These are phyloP conservation scores for Cutaneotrichosporon cutaneum DNA, from an alignment of 1,284 basidiomycete species.

Conservation along the genomic window DNA sequence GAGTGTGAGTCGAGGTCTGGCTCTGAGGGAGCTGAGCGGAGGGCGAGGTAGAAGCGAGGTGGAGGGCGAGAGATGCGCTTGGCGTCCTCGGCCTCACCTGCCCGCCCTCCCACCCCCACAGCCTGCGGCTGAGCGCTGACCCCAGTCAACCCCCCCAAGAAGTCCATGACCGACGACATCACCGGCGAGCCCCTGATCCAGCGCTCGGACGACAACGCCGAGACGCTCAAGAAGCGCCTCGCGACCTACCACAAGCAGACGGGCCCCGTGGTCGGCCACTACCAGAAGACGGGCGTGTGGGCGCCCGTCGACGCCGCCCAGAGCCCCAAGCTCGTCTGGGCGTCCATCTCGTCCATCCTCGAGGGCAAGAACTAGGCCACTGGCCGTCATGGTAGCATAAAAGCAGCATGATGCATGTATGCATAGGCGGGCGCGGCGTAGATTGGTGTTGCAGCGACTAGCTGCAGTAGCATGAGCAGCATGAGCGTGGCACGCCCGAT, in stretches of 20 bases:
- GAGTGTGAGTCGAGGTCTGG: constrained; percentile 94
- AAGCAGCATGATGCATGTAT: neutral
- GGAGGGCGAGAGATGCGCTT: neutral
- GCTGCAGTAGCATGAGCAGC: too few species aligned
- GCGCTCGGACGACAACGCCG: constrained; percentile 88
- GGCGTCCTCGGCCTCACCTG: neutral
- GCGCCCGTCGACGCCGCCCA: constrained; percentile 89
- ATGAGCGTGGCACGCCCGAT: neutral
- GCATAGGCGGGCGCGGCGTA: neutral
- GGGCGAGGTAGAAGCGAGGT: neutral
- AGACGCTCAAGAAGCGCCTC: constrained; percentile 87
- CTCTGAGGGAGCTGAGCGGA: too few species aligned
- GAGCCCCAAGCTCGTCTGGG: constrained; percentile 87
- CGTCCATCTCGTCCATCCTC: constrained; percentile 59
- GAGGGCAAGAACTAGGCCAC: constrained; percentile 16
- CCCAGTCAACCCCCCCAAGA: constrained; percentile 84
- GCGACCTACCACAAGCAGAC: constrained; percentile 85
- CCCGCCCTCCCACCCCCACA: too few species aligned
- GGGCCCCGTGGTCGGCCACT: constrained; percentile 94
- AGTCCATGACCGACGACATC: constrained; percentile 85
- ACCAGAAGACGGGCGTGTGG: constrained; percentile 87
- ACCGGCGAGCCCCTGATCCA: constrained; percentile 94
- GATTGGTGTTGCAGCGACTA: neutral
- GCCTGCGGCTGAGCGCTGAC: constrained; percentile 1
- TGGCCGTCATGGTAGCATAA: neutral